phyloP scores from a whole-genome alignment of 805 yeast genomes.

The Nakazawaea wyomingensis region DNA sequence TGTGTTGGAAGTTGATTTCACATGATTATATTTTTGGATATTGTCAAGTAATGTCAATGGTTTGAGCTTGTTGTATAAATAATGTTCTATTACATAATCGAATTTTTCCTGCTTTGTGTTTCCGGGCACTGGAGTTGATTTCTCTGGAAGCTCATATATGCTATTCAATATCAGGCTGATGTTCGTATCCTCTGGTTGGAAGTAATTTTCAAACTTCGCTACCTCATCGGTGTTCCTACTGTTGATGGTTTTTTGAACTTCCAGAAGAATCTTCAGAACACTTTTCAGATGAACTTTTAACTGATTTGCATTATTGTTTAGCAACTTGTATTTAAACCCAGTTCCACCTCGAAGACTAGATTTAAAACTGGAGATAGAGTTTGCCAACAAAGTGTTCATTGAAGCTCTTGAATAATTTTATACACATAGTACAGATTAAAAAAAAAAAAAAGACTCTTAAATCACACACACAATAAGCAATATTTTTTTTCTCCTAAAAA shows the following conservation, averaged over 20 bases:
- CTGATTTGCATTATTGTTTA: neutral
- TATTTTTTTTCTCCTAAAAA: too few relatives aligned
- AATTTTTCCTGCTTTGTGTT: slow-evolving; percentile 9
- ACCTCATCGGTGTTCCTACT: neutral
- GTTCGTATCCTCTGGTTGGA: slow-evolving; percentile 21
- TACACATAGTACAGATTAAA: too few relatives aligned
- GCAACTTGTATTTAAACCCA: neutral
- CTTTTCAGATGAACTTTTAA: neutral
- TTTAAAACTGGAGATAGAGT: neutral
- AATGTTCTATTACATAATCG: slow-evolving; percentile 22
- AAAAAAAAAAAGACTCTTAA: too few relatives aligned
- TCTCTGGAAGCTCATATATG: neutral
- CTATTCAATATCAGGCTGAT: slow-evolving; percentile 25
- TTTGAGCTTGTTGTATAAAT: slow-evolving; percentile 25
- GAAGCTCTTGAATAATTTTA: too few relatives aligned
- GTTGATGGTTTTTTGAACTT: neutral
- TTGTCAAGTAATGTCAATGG: slow-evolving; percentile 25
- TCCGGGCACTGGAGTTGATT: slow-evolving; percentile 5
- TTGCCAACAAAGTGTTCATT: slow-evolving; percentile 2
- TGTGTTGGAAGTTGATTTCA: slow-evolving; percentile 18
- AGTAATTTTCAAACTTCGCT: slow-evolving; percentile 13
- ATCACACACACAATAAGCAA: too few relatives aligned
- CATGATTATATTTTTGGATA: slow-evolving; percentile 26
- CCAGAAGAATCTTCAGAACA: neutral
- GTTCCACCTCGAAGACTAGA: neutral